phyloP scores from a whole-genome alignment of 768 basidiomycete species.

The Omphalotus guepiniiformis region DNA sequence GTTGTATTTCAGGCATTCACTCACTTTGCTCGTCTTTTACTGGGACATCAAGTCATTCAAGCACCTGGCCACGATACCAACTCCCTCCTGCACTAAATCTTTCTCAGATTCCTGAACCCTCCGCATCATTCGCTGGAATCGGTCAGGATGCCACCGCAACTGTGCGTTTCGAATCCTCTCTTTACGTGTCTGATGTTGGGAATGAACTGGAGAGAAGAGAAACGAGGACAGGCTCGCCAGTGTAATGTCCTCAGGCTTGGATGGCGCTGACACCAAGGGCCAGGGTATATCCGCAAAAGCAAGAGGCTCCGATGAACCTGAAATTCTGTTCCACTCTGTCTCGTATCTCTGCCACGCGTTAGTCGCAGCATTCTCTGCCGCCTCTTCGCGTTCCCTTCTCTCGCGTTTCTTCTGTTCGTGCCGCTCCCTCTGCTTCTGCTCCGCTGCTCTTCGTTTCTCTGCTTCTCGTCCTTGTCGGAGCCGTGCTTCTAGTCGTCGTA shows the following conservation, averaged over 20 bases:
- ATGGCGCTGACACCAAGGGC: slow-evolving; percentile 51
- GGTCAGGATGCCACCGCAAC: slow-evolving; percentile 79
- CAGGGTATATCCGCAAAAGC: slow-evolving; percentile 67
- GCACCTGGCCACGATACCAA: slow-evolving; percentile 61
- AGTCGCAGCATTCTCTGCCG: slow-evolving; percentile 37
- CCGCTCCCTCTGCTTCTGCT: slow-evolving; percentile 38
- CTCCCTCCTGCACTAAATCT: slow-evolving; percentile 52
- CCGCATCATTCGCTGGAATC: slow-evolving; percentile 55
- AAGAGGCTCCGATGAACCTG: slow-evolving; percentile 41
- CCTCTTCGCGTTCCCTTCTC: slow-evolving; percentile 34
- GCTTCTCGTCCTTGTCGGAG: slow-evolving; percentile 38
- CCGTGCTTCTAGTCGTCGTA: slow-evolving; percentile 51
- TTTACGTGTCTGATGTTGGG: slow-evolving; percentile 50
- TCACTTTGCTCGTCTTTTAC: too few species aligned
- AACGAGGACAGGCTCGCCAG: slow-evolving; percentile 53
- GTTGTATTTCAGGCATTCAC: too few species aligned
- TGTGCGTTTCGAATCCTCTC: slow-evolving; percentile 65
- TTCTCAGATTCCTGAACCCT: slow-evolving; percentile 52
- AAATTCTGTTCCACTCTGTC: slow-evolving; percentile 53
- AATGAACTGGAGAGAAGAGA: slow-evolving; percentile 63
- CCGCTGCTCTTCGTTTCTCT: slow-evolving; percentile 43
- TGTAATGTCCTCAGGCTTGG: slow-evolving; percentile 44
- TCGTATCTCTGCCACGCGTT: slow-evolving; percentile 67
- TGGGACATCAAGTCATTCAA: slow-evolving; percentile 56
- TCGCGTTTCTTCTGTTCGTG: slow-evolving; percentile 40